Base-by-base conservation (phyloP, 495 filamentous ascomycete species). In the Extremus antarcticus region DNA sequence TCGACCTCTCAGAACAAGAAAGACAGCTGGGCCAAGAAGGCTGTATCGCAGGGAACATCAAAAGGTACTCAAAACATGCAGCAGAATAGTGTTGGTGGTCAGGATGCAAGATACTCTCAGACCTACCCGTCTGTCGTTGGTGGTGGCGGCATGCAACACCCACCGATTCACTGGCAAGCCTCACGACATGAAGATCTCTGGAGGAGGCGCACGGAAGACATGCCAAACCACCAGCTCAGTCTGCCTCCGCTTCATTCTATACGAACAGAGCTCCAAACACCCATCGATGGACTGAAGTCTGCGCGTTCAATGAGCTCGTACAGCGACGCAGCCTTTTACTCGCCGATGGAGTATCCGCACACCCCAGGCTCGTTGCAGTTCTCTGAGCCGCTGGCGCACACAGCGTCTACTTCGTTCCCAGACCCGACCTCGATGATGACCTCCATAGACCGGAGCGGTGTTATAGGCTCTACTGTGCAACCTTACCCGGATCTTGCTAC, bases 291-390 rank as follows among this genome's bases (percentile, higher is more conserved):
- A 32, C 74, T 73, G 11, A 68, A 69, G 38, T 74, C 74, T 10
- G 65, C 70, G 1, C 65, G 66, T 45, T 73, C 71, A 1, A 39
- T 74, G 10, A 68, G 69, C 25, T 69, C 73, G 17, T 77, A 70
- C 56, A 71, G 69, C 23, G 71, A 73, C 43, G 71, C 69, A 45
- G 70, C 71, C 47, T 74, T 66, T 53, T 69, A 67, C 19, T 70
- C 72, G 17, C 74, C 74, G 4, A 55, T 70, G 53, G 71, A 77
- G 53, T 72, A 64, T 47, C 66, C 69, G 19, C 64, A 65, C 1
- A 68, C 67, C 13, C 65, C 69, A 21, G 63, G 63, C 20, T 60
- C 57, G 7, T 9, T 56, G 20, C 19, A 20, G 1, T 54, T 55
- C 23, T 17, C 35, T 7, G 41, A 21, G 19, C 19, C 41, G n/a